A percentile compares a stretch with the other conserved stretches of the same genome.
Conservation (phyloP, 2,329 filamentous ascomycete genomes). For the Calonectria pseudoturangicola region DNA sequence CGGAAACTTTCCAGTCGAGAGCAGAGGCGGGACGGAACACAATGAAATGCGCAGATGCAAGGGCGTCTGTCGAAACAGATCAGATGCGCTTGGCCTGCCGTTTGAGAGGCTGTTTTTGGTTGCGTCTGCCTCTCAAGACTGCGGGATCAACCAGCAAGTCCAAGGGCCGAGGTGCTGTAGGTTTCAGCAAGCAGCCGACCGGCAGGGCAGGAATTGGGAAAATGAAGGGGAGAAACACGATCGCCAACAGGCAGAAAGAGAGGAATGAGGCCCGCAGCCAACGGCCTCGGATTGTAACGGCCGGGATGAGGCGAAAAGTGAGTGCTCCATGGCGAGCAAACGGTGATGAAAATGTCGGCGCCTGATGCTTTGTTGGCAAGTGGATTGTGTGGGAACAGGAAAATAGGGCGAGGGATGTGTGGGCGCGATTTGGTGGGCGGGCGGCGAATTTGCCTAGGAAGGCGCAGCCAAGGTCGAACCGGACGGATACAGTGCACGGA, state of each 20-base stretch:
- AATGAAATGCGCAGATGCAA: background rate
- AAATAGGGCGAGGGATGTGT: slow-evolving; percentile 32
- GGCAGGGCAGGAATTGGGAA: slow-evolving; percentile 6
- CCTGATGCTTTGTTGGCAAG: slow-evolving; percentile 32
- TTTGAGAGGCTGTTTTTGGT: background rate
- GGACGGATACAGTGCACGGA: slow-evolving; percentile 26
- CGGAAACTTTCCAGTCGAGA: slow-evolving; percentile 10
- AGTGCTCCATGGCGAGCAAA: slow-evolving; percentile 12
- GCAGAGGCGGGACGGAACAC: background rate
- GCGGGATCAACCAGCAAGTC: background rate
- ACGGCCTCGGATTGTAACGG: background rate
- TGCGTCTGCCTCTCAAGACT: background rate
- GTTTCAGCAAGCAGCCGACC: slow-evolving; percentile 20
- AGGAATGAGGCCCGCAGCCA: background rate
- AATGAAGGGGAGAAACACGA: background rate
- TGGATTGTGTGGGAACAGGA: slow-evolving; percentile 37
- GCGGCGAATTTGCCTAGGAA: slow-evolving; percentile 28
- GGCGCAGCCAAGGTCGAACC: slow-evolving; percentile 20
- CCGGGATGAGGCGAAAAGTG: background rate
- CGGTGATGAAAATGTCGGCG: slow-evolving; percentile 8
- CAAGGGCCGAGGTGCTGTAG: slow-evolving; percentile 13
- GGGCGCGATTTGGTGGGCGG: slow-evolving; percentile 16
- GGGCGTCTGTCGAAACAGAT: background rate
- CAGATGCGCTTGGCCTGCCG: background rate
- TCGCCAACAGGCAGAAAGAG: background rate